These are phyloP conservation scores for Piedraia hortae DNA, from an alignment of 2,329 filamentous ascomycete species.

Conservation along the genomic window DNA sequence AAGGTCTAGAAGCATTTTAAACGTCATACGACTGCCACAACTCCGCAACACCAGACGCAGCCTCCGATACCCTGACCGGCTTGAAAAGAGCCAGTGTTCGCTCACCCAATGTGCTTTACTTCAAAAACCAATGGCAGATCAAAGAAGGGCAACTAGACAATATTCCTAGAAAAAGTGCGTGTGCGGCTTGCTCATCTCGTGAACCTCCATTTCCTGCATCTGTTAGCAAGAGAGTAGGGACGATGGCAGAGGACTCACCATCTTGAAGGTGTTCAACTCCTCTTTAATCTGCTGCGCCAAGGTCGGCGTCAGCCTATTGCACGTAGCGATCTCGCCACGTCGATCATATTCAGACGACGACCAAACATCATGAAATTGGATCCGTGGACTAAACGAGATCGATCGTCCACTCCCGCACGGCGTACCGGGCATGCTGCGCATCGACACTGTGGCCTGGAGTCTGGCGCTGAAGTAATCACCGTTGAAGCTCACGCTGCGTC, in stretches of 20 bases:
- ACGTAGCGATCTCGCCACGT: constrained; percentile 84
- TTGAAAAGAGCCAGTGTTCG: no score
- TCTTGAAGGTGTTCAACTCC: constrained; percentile 97
- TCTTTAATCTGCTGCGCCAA: constrained; percentile 98
- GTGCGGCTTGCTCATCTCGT: constrained; percentile 96
- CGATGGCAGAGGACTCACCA: constrained; percentile 33
- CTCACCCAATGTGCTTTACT: no score
- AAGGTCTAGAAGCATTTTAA: no score
- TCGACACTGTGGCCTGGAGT: constrained; percentile 28
- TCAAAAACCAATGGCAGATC: no score
- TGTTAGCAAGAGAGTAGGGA: not conserved
- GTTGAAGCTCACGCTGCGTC: constrained; percentile 20
- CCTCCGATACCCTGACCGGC: no score
- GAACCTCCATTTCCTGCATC: constrained; percentile 93
- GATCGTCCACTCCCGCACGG: constrained; percentile 36
- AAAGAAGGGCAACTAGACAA: no score
- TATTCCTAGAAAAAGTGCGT: constrained; percentile 95
- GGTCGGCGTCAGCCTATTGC: constrained; percentile 89
- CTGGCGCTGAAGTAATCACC: constrained; percentile 77
- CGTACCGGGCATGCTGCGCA: constrained; percentile 52
- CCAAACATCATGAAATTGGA: constrained; percentile 93
- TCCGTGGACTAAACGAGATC: constrained; percentile 63
- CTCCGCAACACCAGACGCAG: no score
- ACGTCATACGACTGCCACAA: no score
- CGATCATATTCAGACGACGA: constrained; percentile 87